Evolutionary conservation across 805 yeast species (phyloP).

Genomic region (Tetrapisispora fleetii): DNA sequence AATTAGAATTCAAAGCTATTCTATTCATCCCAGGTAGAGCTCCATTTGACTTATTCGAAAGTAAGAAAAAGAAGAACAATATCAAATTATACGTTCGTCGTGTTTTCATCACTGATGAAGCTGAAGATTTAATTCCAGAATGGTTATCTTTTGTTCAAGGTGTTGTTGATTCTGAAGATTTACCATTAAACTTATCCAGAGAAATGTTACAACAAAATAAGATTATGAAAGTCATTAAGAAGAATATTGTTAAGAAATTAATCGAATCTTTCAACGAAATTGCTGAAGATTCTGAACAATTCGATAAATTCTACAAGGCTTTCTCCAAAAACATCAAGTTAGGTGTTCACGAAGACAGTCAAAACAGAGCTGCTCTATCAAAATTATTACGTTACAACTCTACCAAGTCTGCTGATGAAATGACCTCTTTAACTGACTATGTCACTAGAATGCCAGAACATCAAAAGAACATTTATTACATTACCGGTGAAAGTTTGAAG

Average conservation of each 20-base stretch:
- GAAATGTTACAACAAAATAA: constrained; percentile 99
- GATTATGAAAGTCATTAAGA: constrained; percentile 97
- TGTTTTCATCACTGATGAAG: constrained; percentile 98
- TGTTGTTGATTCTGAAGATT: constrained; percentile 99
- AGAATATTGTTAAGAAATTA: constrained; percentile 97
- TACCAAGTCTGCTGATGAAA: constrained; percentile 88
- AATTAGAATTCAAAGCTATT: constrained; percentile 97
- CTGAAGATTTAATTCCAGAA: constrained; percentile 98
- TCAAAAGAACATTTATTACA: constrained; percentile 98
- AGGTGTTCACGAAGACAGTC: constrained; percentile 98
- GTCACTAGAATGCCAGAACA: constrained; percentile 99
- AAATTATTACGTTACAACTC: constrained; percentile 96
- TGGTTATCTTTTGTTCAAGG: constrained; percentile 97
- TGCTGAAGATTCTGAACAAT: constrained; percentile 97
- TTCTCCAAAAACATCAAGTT: constrained; percentile 97
- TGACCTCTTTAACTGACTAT: constrained; percentile 91
- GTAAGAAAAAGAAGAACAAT: constrained; percentile 98
- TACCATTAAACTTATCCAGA: constrained; percentile 99
- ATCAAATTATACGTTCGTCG: constrained; percentile 98
- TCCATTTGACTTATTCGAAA: constrained; percentile 95
- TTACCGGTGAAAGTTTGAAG: constrained; percentile 97
- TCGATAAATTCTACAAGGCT: constrained; percentile 95
- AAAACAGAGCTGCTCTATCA: constrained; percentile 92
- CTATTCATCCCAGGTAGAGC: constrained; percentile 98
- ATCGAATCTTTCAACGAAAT: constrained; percentile 98